These are phyloP conservation scores for Scenedesmus sp. DNA, from an alignment of 163 green algal species.

Conservation along the genomic window DNA sequence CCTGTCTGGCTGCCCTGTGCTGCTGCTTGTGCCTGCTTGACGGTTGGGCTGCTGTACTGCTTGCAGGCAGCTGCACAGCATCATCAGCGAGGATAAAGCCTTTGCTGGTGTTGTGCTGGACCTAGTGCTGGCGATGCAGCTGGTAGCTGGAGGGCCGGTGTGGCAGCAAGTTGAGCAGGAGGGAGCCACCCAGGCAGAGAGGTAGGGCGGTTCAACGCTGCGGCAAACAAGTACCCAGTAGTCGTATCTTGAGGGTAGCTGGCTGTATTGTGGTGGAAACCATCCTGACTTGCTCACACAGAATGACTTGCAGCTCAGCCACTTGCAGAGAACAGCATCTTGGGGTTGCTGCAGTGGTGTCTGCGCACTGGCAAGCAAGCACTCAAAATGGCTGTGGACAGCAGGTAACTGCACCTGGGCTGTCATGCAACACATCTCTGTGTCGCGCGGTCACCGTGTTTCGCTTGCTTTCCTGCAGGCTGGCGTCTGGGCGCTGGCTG, in stretches of 20 bases:
- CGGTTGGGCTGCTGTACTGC: not conserved
- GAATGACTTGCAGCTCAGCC: too few species aligned
- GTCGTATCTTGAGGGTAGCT: too few species aligned
- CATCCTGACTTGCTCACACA: too few species aligned
- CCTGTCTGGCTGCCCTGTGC: not conserved
- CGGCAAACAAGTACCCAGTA: too few species aligned
- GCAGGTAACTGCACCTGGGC: too few species aligned
- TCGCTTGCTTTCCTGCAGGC: not conserved
- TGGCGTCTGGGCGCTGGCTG: not conserved
- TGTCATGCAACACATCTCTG: too few species aligned
- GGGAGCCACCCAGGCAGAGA: not conserved
- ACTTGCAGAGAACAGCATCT: too few species aligned
- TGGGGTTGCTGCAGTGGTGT: too few species aligned
- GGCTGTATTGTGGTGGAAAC: too few species aligned
- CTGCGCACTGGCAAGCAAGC: not conserved
- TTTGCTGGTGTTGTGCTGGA: slow-evolving; percentile 5
- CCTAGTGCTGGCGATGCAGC: slow-evolving; percentile 38
- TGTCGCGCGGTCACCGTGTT: too few species aligned
- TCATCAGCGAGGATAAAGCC: not conserved
- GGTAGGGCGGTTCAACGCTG: not conserved
- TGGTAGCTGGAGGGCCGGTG: slow-evolving; percentile 38
- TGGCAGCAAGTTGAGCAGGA: slow-evolving; percentile 9
- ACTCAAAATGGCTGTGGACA: too few species aligned
- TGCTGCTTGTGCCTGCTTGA: not conserved
- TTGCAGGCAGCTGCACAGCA: slow-evolving; percentile 18